phyloP scores from a whole-genome alignment of 192 early-diverging fungal genomes.

The Coemansia sp. region DNA sequence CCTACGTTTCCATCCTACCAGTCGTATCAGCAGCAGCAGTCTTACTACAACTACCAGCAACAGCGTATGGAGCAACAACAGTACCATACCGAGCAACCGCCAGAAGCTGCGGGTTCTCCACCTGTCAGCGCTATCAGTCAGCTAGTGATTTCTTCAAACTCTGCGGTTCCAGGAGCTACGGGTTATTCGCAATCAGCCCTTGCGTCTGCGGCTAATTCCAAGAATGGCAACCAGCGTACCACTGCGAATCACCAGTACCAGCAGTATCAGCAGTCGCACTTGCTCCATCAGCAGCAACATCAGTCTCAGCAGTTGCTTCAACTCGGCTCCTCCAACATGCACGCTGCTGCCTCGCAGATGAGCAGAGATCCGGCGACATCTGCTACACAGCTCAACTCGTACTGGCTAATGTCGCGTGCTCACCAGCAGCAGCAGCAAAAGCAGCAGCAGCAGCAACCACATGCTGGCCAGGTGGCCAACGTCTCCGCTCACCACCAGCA shows the following conservation, averaged over 20 bases:
- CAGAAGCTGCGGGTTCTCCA: conserved; percentile 1
- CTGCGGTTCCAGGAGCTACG: conserved; percentile 4
- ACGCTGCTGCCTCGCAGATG: conserved; percentile 21
- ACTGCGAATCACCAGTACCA: conserved; percentile 8
- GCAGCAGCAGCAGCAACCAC: conserved; percentile 20
- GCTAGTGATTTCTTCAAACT: conserved; percentile 18
- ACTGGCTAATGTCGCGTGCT: conserved; percentile 33
- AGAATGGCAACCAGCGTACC: background rate
- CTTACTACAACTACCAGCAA: conserved; percentile 19
- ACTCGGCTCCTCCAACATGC: conserved; percentile 21
- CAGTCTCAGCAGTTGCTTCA: conserved; percentile 12
- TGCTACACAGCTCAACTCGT: conserved; percentile 22
- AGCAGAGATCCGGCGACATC: conserved; percentile 14
- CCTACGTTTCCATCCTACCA: conserved; percentile 7
- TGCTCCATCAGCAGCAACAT: conserved; percentile 7
- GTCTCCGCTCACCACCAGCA: conserved; percentile 12
- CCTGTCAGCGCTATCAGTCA: conserved; percentile 14
- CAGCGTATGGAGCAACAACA: conserved; percentile 16
- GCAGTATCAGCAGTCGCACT: conserved; percentile 6
- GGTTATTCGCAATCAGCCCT: background rate
- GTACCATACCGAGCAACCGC: conserved; percentile 15
- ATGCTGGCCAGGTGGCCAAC: conserved; percentile 5
- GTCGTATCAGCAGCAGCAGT: conserved; percentile 19
- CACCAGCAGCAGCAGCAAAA: conserved; percentile 32
- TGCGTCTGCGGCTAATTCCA: background rate